Conservation (phyloP, 2,329 filamentous ascomycete species). For the Colletotrichum theobromicola region DNA sequence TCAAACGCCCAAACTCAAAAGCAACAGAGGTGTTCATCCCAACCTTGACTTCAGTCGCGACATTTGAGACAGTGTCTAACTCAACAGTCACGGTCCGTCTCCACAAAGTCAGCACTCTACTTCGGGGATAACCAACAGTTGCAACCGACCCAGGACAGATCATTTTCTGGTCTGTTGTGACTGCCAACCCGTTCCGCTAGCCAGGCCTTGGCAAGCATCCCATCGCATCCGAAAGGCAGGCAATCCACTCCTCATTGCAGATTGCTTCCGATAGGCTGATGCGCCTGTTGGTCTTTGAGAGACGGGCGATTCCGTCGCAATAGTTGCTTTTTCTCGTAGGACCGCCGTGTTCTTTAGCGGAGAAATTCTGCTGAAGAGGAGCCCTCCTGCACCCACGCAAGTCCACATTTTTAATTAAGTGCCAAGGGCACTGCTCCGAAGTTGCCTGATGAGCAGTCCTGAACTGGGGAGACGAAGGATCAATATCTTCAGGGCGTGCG, state of each 20-base stretch:
- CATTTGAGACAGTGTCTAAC: neutral
- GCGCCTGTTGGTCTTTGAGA: neutral
- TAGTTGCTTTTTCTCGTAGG: neutral
- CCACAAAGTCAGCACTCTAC: neutral
- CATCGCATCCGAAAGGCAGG: neutral
- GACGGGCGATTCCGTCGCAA: neutral
- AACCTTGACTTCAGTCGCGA: neutral
- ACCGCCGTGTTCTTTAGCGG: neutral
- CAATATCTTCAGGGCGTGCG: neutral
- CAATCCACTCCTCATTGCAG: neutral
- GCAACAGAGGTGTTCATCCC: neutral
- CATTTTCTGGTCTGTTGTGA: neutral
- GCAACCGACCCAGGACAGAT: neutral
- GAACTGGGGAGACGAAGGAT: neutral
- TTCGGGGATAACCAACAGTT: neutral
- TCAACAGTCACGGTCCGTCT: neutral
- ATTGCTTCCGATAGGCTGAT: neutral
- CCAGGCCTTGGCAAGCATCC: neutral
- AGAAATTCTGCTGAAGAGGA: neutral
- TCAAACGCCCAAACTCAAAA: neutral
- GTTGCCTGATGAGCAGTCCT: neutral
- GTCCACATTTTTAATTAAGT: neutral
- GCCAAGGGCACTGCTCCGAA: neutral
- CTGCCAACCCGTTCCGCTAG: neutral
- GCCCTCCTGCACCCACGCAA: neutral